phyloP scores from a whole-genome alignment of 169 alveolate species.

The Cryptosporidium sp. region DNA sequence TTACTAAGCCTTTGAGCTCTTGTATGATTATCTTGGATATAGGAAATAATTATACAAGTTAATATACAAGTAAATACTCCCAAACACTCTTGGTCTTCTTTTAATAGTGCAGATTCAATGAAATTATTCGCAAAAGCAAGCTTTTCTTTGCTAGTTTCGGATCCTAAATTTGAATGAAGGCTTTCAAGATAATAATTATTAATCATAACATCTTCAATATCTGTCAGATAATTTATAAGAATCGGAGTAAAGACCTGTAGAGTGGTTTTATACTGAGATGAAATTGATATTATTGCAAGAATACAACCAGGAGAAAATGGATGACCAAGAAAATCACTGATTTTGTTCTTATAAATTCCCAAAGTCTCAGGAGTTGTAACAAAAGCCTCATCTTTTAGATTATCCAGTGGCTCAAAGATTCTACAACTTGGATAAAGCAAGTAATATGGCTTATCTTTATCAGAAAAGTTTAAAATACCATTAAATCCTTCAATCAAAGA shows the following conservation, averaged over 20 bases:
- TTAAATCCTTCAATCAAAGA: conserved; percentile 50
- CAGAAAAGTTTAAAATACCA: conserved; percentile 2
- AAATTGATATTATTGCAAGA: conserved; percentile 18
- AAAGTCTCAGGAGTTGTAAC: conserved; percentile 39
- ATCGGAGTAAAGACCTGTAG: conserved; percentile 42
- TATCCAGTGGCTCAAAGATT: conserved; percentile 59
- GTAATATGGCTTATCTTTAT: conserved; percentile 31
- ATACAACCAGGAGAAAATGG: conserved; percentile 55
- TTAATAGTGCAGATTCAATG: conserved; percentile 1
- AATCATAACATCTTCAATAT: conserved; percentile 42
- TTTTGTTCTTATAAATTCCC: conserved; percentile 6
- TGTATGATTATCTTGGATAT: conserved; percentile 9
- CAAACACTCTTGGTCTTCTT: neutral
- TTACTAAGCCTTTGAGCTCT: conserved; percentile 18
- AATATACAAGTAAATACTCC: conserved; percentile 33
- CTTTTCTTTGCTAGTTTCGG: neutral
- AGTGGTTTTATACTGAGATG: conserved; percentile 25
- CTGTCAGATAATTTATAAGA: conserved; percentile 13
- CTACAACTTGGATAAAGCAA: conserved; percentile 67
- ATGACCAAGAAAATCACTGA: conserved; percentile 23
- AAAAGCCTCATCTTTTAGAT: conserved; percentile 54
- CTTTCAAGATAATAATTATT: conserved; percentile 37
- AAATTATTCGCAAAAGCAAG: conserved; percentile 24
- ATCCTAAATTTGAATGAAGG: neutral
- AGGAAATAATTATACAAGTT: conserved; percentile 4